Evolutionary conservation across 192 early-diverging fungal species (phyloP), one percentile per base, ranked within the genome.

Genomic region (Linnemannia elongata): DNA sequence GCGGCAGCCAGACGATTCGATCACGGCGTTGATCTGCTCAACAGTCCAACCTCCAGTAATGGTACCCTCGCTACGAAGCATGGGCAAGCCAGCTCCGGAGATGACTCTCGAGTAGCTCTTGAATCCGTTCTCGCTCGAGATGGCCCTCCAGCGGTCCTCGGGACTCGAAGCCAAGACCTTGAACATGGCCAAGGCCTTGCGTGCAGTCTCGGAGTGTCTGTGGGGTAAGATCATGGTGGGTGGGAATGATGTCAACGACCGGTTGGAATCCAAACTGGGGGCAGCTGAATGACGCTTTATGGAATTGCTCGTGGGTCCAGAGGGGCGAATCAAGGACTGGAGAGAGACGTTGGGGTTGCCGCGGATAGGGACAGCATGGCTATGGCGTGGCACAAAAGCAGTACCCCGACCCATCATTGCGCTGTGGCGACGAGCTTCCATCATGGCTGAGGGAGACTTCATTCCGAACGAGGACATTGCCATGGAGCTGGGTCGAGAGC

Each of bases 11-110:
- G 89, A 82, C 27, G 86, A 89, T 15, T 90, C 85, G 20, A 91
- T 88, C 24, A 88, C 86, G 8, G 91, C 88, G 35, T 90, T 90
- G 24, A 92, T 81, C 60, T 93, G 91, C 70, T 92, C 90, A 7
- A 91, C 89, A 35, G 89, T 91, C 90, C 88, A 93, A 4, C 82
- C 85, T 36, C 90, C 90, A 35, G 85, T 75, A 66, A 93, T 89
- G 18, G 79, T 83, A 45, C 86, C 82, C 41, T 93, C 92, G 4
- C 86, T 87, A 76, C 92, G 82, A 33, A 93, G 80, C 74, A 90
- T 90, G n/a, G 90, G 90, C 42, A 90, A 42, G n/a, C 87, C 71
- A 24, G 78, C 81, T 33, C 88, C 89, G 2, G 83, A 88, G n/a
- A 90, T 78, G 15, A 79, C 42, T 39, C 88, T 88, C 5, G 76